Conservation (phyloP, 208 protist species). For the Sergeia podlipaevii region DNA sequence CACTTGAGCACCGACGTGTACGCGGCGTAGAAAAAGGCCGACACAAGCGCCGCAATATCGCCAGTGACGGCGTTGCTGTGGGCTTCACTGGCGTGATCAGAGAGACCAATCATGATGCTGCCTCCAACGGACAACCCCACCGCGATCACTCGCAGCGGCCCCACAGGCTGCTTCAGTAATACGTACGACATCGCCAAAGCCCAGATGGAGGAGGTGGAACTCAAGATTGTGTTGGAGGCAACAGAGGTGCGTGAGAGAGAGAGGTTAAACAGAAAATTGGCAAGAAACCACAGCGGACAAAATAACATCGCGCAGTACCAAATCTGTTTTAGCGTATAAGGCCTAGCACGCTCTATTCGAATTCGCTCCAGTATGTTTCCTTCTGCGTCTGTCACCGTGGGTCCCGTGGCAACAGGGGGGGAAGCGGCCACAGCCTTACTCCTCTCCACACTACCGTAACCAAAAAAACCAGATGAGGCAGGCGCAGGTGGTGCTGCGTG, state of each 20-base stretch:
- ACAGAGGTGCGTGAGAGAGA: constrained; percentile 86
- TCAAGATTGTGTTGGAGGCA: constrained; percentile 87
- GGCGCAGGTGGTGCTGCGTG: no score
- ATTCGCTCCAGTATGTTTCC: constrained; percentile 9
- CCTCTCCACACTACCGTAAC: no score
- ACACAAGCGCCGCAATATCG: constrained; percentile 67
- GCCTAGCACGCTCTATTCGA: constrained; percentile 34
- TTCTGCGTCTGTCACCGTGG: constrained; percentile 4
- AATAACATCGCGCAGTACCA: constrained; percentile 73
- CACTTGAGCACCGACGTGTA: constrained; percentile 87
- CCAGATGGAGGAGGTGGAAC: constrained; percentile 84
- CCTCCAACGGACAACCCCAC: constrained; percentile 68
- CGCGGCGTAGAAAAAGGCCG: constrained; percentile 85
- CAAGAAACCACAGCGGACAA: constrained; percentile 88
- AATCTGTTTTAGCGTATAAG: constrained; percentile 66
- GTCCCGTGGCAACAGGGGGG: constrained; percentile 1
- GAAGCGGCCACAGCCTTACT: no score
- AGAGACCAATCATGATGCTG: constrained; percentile 56
- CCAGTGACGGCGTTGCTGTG: constrained; percentile 39
- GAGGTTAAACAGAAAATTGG: constrained; percentile 91
- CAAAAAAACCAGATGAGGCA: no score
- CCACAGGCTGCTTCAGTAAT: constrained; percentile 56
- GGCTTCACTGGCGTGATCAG: constrained; percentile 26
- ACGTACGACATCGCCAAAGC: constrained; percentile 75
- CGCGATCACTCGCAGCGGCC: constrained; percentile 38